Conservation (phyloP, 441 rosid genomes). For the Sinapis alba region DNA sequence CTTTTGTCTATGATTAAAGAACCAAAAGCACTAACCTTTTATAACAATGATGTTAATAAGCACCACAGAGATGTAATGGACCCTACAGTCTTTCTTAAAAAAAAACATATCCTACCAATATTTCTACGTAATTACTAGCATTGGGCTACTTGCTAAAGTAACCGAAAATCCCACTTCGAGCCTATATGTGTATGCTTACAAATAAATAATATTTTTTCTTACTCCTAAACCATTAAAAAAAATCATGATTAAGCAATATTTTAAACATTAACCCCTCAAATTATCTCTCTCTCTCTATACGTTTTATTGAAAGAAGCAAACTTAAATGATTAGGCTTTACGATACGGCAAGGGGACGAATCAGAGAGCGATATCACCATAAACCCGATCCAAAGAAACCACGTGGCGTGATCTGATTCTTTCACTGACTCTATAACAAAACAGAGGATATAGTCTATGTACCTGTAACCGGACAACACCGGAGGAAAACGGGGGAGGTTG, state of each 20-base stretch:
- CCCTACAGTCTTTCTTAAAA: no score
- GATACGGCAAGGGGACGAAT: background rate
- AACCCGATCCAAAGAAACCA: constrained; percentile 41
- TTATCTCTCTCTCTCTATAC: no score
- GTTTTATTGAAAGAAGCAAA: background rate
- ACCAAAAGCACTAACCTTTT: background rate
- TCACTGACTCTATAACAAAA: background rate
- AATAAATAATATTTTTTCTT: no score
- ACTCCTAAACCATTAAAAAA: no score
- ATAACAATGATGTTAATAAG: background rate
- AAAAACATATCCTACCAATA: no score
- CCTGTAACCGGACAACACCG: constrained; percentile 83
- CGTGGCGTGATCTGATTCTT: constrained; percentile 56
- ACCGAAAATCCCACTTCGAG: no score
- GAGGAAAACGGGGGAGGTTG: constrained; percentile 59
- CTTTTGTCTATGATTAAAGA: background rate
- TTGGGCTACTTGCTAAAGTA: no score
- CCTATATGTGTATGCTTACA: no score
- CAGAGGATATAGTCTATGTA: constrained; percentile 12
- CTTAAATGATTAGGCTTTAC: background rate
- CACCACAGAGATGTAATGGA: no score
- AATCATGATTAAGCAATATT: no score
- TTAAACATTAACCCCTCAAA: no score
- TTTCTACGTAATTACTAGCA: no score
- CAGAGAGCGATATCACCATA: background rate